A percentile compares a stretch with the other conserved stretches of the same genome.
phyloP scores from a whole-genome alignment of 73 alveolate species.

The Paramecium biaurelia region DNA sequence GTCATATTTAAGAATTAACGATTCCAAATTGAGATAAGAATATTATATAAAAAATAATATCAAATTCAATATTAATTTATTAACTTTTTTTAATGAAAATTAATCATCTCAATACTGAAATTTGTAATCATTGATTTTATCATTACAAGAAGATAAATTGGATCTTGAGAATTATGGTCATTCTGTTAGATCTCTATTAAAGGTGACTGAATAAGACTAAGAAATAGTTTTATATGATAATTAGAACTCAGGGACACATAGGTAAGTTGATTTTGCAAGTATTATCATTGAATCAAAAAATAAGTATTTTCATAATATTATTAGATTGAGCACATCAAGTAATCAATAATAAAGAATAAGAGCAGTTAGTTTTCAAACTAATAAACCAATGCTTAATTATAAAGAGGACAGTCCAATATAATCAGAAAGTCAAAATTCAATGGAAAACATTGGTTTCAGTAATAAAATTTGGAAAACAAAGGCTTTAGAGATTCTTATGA shows the following conservation, averaged over 20 bases:
- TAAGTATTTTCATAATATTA: background rate
- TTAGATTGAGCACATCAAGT: background rate
- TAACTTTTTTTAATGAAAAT: background rate
- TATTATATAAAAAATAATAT: no score
- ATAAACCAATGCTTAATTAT: slow-evolving; percentile 1
- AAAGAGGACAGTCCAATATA: background rate
- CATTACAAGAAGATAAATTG: background rate
- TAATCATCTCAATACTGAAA: slow-evolving; percentile 13
- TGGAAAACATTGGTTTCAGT: background rate
- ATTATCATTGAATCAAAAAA: background rate
- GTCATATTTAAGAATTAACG: no score
- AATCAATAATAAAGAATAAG: background rate
- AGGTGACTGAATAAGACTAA: background rate
- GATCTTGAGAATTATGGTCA: background rate
- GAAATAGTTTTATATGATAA: background rate
- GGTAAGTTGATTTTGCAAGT: background rate
- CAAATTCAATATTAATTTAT: no score
- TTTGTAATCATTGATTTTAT: background rate
- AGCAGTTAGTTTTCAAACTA: slow-evolving; percentile 3
- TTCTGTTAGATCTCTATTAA: slow-evolving; percentile 11
- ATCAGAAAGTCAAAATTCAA: background rate
- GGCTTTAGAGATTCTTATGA: background rate
- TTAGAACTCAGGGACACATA: background rate
- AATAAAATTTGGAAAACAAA: background rate
- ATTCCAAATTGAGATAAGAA: no score